Percentiles rank a stretch among this genome's conserved stretches.
Evolutionary conservation across 495 filamentous ascomycete species (phyloP).

Genomic region (Peziza echinospora): DNA sequence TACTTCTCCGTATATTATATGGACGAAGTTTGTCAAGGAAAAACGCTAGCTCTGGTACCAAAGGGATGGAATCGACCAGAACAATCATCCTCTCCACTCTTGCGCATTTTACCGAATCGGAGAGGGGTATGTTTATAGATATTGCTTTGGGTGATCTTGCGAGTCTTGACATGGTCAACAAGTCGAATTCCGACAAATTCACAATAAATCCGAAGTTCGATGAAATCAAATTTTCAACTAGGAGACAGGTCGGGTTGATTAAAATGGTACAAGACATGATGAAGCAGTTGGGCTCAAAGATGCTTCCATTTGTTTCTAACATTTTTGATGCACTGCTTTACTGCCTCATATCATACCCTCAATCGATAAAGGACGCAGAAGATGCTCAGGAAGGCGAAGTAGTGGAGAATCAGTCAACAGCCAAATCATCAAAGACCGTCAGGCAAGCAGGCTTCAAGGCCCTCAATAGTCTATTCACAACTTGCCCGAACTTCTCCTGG

Average conservation of each 20-base stretch:
- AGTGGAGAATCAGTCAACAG: conserved; percentile 24
- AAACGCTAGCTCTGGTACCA: conserved; percentile 38
- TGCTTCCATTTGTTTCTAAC: conserved; percentile 36
- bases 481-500: conserved; percentile 45
- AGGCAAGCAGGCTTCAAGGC: conserved; percentile 58
- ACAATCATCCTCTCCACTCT: conserved; percentile 41
- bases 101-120: conserved; percentile 36
- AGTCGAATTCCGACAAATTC: conserved; percentile 27
- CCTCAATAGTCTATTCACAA: conserved; percentile 51
- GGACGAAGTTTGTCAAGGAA: conserved; percentile 69
- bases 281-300: conserved; percentile 49
- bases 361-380: conserved; percentile 27
- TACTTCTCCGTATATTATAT: conserved; percentile 73
- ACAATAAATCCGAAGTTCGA: conserved; percentile 30
- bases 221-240: conserved; percentile 26
- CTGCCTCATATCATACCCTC: conserved; percentile 51
- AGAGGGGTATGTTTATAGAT: conserved; percentile 58
- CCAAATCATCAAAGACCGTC: conserved; percentile 39
- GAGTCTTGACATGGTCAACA: conserved; percentile 32
- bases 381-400: conserved; percentile 22
- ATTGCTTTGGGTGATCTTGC: conserved; percentile 55
- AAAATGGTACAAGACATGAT: conserved; percentile 84
- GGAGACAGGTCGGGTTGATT: conserved; percentile 70
- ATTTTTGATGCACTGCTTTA: conserved; percentile 57
- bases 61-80: conserved; percentile 42